Base-by-base conservation (phyloP, 768 basidiomycete genomes). In the Amanita molliuscula region DNA sequence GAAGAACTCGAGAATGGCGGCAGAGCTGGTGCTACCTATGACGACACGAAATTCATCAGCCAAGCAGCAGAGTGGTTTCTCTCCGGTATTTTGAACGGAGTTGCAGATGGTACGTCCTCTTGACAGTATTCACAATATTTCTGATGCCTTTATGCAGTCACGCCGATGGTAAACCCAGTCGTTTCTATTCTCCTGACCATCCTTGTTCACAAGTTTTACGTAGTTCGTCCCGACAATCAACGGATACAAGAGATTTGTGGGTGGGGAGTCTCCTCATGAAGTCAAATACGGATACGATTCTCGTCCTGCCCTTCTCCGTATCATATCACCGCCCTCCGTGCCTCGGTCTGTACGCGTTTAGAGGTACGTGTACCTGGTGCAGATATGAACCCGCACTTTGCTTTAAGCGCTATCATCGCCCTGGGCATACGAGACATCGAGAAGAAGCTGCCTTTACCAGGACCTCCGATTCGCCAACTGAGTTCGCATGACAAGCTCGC, bases 161-260 rank as follows among this genome's bases (percentile, higher is more conserved):
- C 92, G 79, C 91, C 91, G 6, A 74, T 83, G 76, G 85, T 89
- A 62, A n/a, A 74, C 4, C 18, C 16, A n/a, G 29, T 13, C 8
- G 10, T 31, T 31, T 31, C 29, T 31, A 10, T 6, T 28, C 37
- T 26, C 15, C 23, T 16, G 31, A 13, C 29, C 15, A n/a, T 44
- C 36, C 18, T 11, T 50, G 31, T 16, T 16, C 47, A 33, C 31
- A 42, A 0, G 16, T 15, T 25, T 16, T 51, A 47, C 34, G 16
- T 35, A 89, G 87, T 63, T 89, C 20, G 86, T 89, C 13, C 92
- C 90, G 1, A 95, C 88, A 0, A 84, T 96, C 67, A 95, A 95
- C 59, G 93, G 95, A 7, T 99, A 99, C 72, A 99, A 98, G 62
- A 88, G 96, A 13, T 79, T 99, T 5, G 84, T 90, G n/a, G 93